Conservation (phyloP, 768 basidiomycete species). For the Boletus eberwhitei region DNA sequence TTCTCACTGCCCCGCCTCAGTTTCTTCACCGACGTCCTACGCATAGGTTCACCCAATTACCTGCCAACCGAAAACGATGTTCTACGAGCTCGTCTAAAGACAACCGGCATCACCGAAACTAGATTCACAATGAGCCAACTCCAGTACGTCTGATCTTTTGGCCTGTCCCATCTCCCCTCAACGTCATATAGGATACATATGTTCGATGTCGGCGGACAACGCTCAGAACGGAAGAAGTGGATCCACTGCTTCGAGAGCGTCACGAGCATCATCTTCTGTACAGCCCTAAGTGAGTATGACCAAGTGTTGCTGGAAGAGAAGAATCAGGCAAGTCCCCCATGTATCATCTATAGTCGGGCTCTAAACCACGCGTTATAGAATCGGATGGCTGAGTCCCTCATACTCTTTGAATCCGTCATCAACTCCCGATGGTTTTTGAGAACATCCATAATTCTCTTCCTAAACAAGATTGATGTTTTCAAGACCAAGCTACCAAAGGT, state of each 20-base stretch:
- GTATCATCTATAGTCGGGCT: neutral
- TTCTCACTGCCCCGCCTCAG: conserved; percentile 34
- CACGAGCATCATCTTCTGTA: conserved; percentile 77
- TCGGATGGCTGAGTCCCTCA: conserved; percentile 70
- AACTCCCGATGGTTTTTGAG: conserved; percentile 77
- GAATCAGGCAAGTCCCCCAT: conserved; percentile 24
- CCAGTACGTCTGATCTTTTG: conserved; percentile 38
- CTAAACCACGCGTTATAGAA: conserved; percentile 41
- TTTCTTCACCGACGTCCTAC: conserved; percentile 82
- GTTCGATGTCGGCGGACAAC: conserved; percentile 80
- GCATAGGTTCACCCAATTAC: conserved; percentile 81
- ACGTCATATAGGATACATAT: conserved; percentile 48
- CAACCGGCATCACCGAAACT: conserved; percentile 88
- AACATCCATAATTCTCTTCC: conserved; percentile 63
- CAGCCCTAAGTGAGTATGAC: conserved; percentile 72
- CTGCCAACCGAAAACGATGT: conserved; percentile 85
- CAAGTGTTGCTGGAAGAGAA: conserved; percentile 65
- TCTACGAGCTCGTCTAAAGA: conserved; percentile 83
- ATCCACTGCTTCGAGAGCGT: conserved; percentile 79
- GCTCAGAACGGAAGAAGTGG: conserved; percentile 81
- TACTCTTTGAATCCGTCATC: conserved; percentile 74
- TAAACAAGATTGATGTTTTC: conserved; percentile 77
- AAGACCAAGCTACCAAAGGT: conserved; percentile 66
- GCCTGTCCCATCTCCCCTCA: neutral
- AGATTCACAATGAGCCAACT: conserved; percentile 68